Percentiles rank a stretch among this genome's conserved stretches.
Conservation (phyloP, 306 rosid genomes). For the Lagenaria siceraria region DNA sequence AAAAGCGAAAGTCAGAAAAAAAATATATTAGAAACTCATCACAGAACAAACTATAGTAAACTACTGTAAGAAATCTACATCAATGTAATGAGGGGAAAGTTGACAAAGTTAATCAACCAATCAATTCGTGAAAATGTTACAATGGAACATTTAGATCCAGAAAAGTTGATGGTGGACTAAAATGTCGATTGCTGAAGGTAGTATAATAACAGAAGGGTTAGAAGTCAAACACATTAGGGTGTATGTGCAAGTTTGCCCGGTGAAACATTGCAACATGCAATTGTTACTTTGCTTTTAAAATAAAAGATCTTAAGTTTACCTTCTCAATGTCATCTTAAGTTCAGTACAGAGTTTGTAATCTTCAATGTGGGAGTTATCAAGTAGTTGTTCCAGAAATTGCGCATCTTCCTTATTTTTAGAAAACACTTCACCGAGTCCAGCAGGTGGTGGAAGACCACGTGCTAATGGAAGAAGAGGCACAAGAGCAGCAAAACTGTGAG, state of each 20-base stretch:
- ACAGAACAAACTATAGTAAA: neutral
- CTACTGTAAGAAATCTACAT: neutral
- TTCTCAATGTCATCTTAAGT: slow-evolving; percentile 72
- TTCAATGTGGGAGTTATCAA: slow-evolving; percentile 90
- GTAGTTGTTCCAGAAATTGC: slow-evolving; percentile 84
- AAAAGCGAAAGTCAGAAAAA: neutral
- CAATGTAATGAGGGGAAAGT: neutral
- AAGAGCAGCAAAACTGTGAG: slow-evolving; percentile 98
- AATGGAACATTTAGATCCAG: neutral
- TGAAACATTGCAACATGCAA: neutral
- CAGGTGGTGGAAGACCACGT: slow-evolving; percentile 86
- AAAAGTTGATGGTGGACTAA: neutral
- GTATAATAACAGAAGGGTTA: neutral
- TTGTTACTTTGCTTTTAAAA: neutral
- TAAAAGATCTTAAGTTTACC: slow-evolving; percentile 28
- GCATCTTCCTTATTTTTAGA: slow-evolving; percentile 67
- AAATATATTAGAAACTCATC: neutral
- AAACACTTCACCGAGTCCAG: slow-evolving; percentile 50
- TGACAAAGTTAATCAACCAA: neutral
- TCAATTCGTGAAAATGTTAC: neutral
- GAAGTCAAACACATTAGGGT: neutral
- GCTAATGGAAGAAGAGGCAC: slow-evolving; percentile 98
- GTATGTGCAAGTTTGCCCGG: neutral
- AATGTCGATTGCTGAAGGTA: neutral
- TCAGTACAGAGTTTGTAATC: slow-evolving; percentile 72